A percentile compares a stretch with the other conserved stretches of the same genome.
phyloP scores from a whole-genome alignment of 2,329 filamentous ascomycete genomes.

The Verticillium nonalfalfae region DNA sequence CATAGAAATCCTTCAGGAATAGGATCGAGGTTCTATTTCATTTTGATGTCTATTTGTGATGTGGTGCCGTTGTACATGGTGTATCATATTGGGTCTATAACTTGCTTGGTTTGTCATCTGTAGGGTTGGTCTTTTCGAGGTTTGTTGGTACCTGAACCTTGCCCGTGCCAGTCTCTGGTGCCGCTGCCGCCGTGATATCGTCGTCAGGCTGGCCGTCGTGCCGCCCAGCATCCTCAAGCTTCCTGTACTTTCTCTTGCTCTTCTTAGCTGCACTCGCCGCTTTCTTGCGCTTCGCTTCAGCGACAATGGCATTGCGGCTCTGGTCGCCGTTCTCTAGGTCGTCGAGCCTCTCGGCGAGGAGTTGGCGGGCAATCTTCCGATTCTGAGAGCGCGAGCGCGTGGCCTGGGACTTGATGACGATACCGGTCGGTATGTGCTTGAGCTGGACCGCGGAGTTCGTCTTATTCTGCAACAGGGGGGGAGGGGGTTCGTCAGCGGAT shows the following conservation, averaged over 20 bases:
- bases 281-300: slow-evolving; percentile 56
- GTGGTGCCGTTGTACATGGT: not conserved
- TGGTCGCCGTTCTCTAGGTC: slow-evolving; percentile 63
- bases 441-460: slow-evolving; percentile 92
- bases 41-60: slow-evolving; percentile 13
- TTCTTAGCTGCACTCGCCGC: slow-evolving; percentile 78
- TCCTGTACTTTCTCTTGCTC: slow-evolving; percentile 70
- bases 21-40: slow-evolving; percentile 19
- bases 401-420: slow-evolving; percentile 90
- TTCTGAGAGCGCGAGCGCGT: slow-evolving; percentile 86
- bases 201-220: slow-evolving; percentile 5
- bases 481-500: not conserved
- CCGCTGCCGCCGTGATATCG: not conserved
- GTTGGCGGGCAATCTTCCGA: slow-evolving; percentile 71
- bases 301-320: slow-evolving; percentile 60
- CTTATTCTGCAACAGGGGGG: slow-evolving; percentile 64
- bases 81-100: not conserved
- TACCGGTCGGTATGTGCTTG: slow-evolving; percentile 80
- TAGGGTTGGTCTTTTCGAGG: not conserved
- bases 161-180: slow-evolving; percentile 1
- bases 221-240: slow-evolving; percentile 44
- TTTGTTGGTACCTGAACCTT: not conserved
- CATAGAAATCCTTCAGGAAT: slow-evolving; percentile 3
- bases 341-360: slow-evolving; percentile 72
- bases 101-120: not conserved